Percentiles rank a stretch among this genome's conserved stretches.
Conservation (phyloP, 768 basidiomycete species). For the Leccinum uliginosum region DNA sequence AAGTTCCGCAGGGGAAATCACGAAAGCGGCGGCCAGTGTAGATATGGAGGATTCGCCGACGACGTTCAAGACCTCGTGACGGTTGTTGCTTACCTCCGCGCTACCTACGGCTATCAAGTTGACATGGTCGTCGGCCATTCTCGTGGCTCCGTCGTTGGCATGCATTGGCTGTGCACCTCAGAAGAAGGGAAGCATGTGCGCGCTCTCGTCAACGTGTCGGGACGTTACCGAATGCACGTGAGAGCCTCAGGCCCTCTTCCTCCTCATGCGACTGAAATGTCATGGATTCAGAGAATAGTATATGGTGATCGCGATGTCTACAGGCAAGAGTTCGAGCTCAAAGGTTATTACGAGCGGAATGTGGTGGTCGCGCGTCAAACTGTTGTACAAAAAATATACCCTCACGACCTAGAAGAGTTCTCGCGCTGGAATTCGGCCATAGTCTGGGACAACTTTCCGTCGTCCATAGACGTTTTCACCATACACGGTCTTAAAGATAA, state of each 20-base stretch:
- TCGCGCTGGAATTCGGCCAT: conserved; percentile 61
- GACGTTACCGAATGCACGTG: conserved; percentile 76
- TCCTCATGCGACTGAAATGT: conserved; percentile 3
- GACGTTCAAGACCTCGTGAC: conserved; percentile 64
- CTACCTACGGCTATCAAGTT: conserved; percentile 58
- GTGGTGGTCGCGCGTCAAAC: conserved; percentile 63
- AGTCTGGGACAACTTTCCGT: conserved; percentile 68
- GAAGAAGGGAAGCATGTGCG: conserved; percentile 52
- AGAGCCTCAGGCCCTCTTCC: conserved; percentile 25
- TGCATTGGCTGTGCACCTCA: conserved; percentile 65
- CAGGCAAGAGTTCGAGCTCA: conserved; percentile 46
- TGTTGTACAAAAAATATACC: conserved; percentile 47
- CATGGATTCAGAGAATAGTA: conserved; percentile 19
- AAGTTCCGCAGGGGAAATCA: conserved; percentile 57
- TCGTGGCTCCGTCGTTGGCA: conserved; percentile 63
- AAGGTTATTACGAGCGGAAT: conserved; percentile 62
- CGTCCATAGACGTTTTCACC: conserved; percentile 60
- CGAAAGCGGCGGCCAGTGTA: conserved; percentile 68
- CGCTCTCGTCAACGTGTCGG: conserved; percentile 70
- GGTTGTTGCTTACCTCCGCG: conserved; percentile 60
- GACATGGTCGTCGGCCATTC: conserved; percentile 77
- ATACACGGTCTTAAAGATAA: conserved; percentile 71
- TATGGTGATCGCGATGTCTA: conserved; percentile 33
- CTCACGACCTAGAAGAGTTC: conserved; percentile 59
- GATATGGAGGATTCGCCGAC: conserved; percentile 51